Evolutionary conservation across 306 rosid genomes (phyloP).

Genomic region (Malus sieversii): DNA sequence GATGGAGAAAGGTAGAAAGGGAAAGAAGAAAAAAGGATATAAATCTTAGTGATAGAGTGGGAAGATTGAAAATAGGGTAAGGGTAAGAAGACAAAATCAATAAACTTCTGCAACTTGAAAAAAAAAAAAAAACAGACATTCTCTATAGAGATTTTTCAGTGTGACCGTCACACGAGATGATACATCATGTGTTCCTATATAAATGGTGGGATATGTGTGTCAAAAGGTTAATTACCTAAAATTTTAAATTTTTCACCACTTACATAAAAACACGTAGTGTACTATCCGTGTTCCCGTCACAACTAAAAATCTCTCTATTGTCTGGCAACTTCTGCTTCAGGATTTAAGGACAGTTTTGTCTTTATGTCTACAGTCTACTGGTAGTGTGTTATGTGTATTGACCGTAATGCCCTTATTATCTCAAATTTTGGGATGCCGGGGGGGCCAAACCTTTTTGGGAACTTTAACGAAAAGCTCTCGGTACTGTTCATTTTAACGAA

Average conservation of each 20-base stretch:
- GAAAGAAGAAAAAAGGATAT: not conserved
- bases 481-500: too few species aligned
- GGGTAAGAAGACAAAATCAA: not conserved
- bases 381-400: not conserved
- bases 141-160: not conserved
- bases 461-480: too few species aligned
- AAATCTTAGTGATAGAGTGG: not conserved
- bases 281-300: too few species aligned
- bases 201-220: too few species aligned
- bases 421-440: not conserved
- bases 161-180: too few species aligned
- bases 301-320: too few species aligned
- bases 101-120: not conserved
- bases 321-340: not conserved
- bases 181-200: too few species aligned
- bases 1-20: slow-evolving; percentile 18
- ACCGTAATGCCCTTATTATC: not conserved
- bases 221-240: too few species aligned
- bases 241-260: too few species aligned
- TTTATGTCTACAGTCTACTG: too few species aligned
- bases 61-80: not conserved
- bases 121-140: not conserved
- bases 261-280: too few species aligned
- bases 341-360: too few species aligned
- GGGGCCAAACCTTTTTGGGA: not conserved